Percentiles rank a stretch among this genome's conserved stretches.
These are phyloP conservation scores for Aspergillus melleus DNA, from an alignment of 2,329 filamentous ascomycete species.

Conservation along the genomic window DNA sequence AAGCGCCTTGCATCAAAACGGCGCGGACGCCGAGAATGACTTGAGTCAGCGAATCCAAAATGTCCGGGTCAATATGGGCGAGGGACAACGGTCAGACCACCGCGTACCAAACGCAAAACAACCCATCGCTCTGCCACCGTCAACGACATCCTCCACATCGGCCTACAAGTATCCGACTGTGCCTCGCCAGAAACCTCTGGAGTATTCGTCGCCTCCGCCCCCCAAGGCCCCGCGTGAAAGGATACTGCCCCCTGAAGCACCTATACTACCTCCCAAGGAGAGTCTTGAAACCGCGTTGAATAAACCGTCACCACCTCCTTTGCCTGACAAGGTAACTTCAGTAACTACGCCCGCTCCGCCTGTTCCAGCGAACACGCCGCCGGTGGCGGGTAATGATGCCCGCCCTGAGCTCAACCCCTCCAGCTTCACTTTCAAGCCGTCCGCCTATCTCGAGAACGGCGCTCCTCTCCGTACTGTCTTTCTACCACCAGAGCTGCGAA, in stretches of 20 bases:
- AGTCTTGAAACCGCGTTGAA: slow-evolving; percentile 18
- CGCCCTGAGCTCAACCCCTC: slow-evolving; percentile 37
- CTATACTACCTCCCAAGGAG: slow-evolving; percentile 43
- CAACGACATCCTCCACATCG: slow-evolving; percentile 21
- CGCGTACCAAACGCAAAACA: slow-evolving; percentile 10
- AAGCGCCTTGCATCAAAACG: slow-evolving; percentile 39
- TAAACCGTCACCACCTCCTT: slow-evolving; percentile 23
- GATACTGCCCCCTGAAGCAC: slow-evolving; percentile 26
- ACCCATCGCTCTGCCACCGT: slow-evolving; percentile 14
- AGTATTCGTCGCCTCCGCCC: slow-evolving; percentile 22
- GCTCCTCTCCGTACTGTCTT: slow-evolving; percentile 84
- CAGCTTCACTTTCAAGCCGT: slow-evolving; percentile 77
- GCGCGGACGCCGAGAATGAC: slow-evolving; percentile 41
- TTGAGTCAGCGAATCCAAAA: slow-evolving; percentile 55
- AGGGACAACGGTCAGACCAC: slow-evolving; percentile 12
- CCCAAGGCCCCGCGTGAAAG: slow-evolving; percentile 16
- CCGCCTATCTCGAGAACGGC: slow-evolving; percentile 87
- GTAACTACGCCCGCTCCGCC: slow-evolving; percentile 13
- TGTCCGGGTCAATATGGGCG: slow-evolving; percentile 44
- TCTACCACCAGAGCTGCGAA: slow-evolving; percentile 72
- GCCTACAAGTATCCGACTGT: slow-evolving; percentile 47
- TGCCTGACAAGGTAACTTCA: slow-evolving; percentile 27
- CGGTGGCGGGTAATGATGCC: slow-evolving; percentile 10
- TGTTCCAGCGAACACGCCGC: slow-evolving; percentile 27
- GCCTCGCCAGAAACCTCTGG: slow-evolving; percentile 36